Conservation (phyloP, 441 rosid genomes). For the Adansonia madagascariensis region DNA sequence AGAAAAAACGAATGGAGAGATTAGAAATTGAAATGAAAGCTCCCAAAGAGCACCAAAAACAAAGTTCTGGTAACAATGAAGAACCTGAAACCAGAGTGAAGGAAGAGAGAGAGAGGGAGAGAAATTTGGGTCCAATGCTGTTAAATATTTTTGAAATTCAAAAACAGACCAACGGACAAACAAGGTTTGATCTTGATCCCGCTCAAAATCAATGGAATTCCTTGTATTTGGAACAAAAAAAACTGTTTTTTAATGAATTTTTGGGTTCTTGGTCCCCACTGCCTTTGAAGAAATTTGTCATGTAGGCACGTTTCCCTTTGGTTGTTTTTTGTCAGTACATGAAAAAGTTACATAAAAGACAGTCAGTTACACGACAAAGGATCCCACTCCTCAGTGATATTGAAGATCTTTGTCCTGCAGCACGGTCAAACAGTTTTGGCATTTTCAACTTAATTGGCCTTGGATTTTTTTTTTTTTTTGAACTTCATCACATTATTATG, state of each 20-base stretch:
- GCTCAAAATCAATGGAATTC: neutral
- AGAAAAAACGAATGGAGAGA: neutral
- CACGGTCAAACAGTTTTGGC: too few relatives aligned
- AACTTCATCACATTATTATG: too few relatives aligned
- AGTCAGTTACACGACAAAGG: slow-evolving; percentile 10
- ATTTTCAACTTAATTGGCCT: neutral
- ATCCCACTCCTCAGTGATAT: neutral
- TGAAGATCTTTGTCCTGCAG: neutral
- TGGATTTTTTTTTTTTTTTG: too few relatives aligned
- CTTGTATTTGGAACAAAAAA: neutral
- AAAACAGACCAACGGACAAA: slow-evolving; percentile 17
- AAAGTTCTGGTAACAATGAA: neutral
- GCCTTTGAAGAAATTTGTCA: too few relatives aligned
- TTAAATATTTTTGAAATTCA: slow-evolving; percentile 28
- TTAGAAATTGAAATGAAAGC: neutral
- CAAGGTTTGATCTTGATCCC: neutral
- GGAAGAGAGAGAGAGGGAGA: neutral
- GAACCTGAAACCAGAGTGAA: neutral
- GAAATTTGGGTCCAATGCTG: neutral
- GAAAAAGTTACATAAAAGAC: neutral
- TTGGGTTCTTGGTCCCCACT: neutral
- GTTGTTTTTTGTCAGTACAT: too few relatives aligned
- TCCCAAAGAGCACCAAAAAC: neutral
- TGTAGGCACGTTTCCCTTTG: too few relatives aligned
- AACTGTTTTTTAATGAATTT: neutral